Evolutionary conservation across 176 grass and related monocot genomes (phyloP), one percentile per base, ranked within the genome.

Genomic region (Cymbopogon citratus): DNA sequence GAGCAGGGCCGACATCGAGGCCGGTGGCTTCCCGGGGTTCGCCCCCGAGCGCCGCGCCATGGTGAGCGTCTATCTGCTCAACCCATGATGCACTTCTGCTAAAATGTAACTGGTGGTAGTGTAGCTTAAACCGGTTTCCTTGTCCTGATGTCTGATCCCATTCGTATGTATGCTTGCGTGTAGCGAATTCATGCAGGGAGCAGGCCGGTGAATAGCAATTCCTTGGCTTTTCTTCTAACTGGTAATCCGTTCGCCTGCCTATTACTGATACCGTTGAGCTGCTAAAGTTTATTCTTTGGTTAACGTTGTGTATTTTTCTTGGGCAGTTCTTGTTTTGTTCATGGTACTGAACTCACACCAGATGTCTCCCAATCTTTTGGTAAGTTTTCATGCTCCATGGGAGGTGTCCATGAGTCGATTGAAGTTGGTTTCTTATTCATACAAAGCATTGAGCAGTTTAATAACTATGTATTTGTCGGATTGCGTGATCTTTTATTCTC

Each of bases 291-390:
- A 60, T 40, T 60, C 63, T 78, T 61, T 29, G 21, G 65, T 28
- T 74, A 70, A 83, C 44, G 62, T 78, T 67, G 26, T 18, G 51
- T 2, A 33, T 73, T 67, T 45, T 18, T 3, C 27, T 76, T 88
- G 80, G 59, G 66, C 89, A 95, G 96, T 98, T 64, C 84, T 98
- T 77, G 40, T 95, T n/a, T 63, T 98, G 35, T 98, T 98, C 89
- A 91, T 98, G 90, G 89, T 98, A 77, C 81, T 98, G 41, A 98
- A 93, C 80, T 98, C 96, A 4, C 96, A 98, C 73, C 96, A 98
- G 85, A 90, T 98, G 83, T 98, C 92, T 43, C 83, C 90, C 3
- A 95, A 92, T 69, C 89, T 94, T 80, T 81, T 98, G 86, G 95
- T 98, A 83, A 45, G 87, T 87, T 54, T 24, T 49, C n/a, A 71